These are phyloP conservation scores for Exophiala spinifera DNA, from an alignment of 2,329 filamentous ascomycete genomes.

Conservation along the genomic window DNA sequence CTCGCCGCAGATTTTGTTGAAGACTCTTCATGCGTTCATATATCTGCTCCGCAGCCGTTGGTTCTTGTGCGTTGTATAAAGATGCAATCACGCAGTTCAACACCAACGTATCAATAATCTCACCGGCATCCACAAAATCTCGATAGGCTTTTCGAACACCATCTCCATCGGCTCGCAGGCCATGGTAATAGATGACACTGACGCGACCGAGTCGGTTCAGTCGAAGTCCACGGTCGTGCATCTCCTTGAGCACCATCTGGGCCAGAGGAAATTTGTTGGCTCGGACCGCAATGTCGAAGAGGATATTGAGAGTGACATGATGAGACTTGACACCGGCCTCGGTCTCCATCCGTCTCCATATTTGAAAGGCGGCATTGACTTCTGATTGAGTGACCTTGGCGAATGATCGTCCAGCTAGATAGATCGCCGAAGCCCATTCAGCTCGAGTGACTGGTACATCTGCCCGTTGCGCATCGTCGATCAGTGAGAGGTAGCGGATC, in stretches of 20 bases:
- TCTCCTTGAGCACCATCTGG: constrained; percentile 80
- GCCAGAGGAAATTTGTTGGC: constrained; percentile 79
- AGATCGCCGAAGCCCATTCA: constrained; percentile 83
- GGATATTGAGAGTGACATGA: constrained; percentile 84
- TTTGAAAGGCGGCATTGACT: constrained; percentile 65
- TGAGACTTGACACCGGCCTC: constrained; percentile 63
- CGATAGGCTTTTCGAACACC: constrained; percentile 74
- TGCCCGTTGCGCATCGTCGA: constrained; percentile 78
- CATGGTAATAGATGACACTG: constrained; percentile 78
- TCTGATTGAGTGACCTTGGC: constrained; percentile 54
- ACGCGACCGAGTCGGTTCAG: constrained; percentile 79
- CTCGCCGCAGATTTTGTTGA: constrained; percentile 39
- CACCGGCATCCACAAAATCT: constrained; percentile 77
- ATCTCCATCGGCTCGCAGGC: constrained; percentile 68
- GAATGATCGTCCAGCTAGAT: constrained; percentile 72
- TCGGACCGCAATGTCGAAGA: constrained; percentile 86
- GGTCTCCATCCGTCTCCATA: constrained; percentile 90
- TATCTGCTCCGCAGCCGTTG: constrained; percentile 71
- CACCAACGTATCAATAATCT: constrained; percentile 82
- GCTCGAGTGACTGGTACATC: constrained; percentile 63
- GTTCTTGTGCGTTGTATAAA: constrained; percentile 72
- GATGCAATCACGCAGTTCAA: constrained; percentile 83
- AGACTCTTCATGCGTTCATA: constrained; percentile 79
- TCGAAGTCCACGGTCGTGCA: constrained; percentile 64
- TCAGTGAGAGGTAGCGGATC: constrained; percentile 76